These are phyloP conservation scores for Ochromonadaceae sp. DNA, from an alignment of 352 stramenopile genomes.

Conservation along the genomic window DNA sequence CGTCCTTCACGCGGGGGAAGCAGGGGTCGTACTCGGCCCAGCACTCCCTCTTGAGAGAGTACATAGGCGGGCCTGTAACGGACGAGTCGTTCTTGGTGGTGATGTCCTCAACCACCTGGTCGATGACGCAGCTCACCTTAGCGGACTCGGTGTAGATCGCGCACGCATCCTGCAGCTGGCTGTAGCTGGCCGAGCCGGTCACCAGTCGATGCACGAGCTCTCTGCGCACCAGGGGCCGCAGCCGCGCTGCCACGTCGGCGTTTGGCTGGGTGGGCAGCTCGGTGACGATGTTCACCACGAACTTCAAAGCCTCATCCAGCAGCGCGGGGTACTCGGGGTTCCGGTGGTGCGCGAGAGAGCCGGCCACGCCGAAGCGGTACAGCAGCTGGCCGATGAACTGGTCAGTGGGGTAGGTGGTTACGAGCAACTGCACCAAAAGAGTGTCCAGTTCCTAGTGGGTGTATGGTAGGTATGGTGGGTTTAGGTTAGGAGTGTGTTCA, in stretches of 20 bases:
- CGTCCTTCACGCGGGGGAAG: constrained; percentile 43
- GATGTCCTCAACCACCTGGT: constrained; percentile 40
- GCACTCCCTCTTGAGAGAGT: constrained; percentile 32
- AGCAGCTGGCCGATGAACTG: constrained; percentile 23
- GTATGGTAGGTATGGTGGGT: too few relatives aligned
- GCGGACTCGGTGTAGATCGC: not conserved
- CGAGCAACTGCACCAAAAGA: constrained; percentile 27
- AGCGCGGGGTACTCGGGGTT: constrained; percentile 35
- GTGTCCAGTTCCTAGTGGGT: constrained; percentile 34
- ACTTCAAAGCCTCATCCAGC: constrained; percentile 9
- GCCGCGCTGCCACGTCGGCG: constrained; percentile 6
- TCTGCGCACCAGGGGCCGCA: constrained; percentile 27
- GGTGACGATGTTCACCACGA: not conserved
- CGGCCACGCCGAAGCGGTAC: constrained; percentile 17
- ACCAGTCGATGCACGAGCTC: constrained; percentile 56
- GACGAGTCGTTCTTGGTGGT: constrained; percentile 34
- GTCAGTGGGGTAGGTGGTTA: constrained; percentile 16
- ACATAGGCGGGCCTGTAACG: constrained; percentile 37
- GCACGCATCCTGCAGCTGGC: constrained; percentile 36
- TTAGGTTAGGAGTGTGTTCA: too few relatives aligned
- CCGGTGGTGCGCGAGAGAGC: not conserved
- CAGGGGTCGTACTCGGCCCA: constrained; percentile 50
- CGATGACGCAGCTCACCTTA: constrained; percentile 35
- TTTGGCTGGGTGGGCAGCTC: not conserved
- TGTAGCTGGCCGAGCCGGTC: constrained; percentile 49